Base-by-base conservation (phyloP, 176 grass and related monocot species). In the Paspalum notatum region DNA sequence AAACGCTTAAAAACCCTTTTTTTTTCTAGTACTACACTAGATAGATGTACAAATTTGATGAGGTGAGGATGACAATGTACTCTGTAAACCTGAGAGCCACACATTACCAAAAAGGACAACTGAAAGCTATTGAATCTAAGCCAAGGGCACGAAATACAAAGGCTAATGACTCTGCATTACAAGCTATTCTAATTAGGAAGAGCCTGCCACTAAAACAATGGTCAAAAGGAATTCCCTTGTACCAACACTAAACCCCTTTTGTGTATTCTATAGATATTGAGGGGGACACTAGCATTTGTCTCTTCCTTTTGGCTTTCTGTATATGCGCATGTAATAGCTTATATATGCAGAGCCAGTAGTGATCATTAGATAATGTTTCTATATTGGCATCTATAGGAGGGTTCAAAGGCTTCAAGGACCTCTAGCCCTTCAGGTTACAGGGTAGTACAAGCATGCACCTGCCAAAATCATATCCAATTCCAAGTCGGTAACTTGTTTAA, bases 241-340 rank as follows among this genome's bases (percentile, higher is more conserved):
- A 66, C 68, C 68, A 66, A 52, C 8, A 21, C 71, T 66, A 11
- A 62, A 17, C 64, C 32, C 3, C 32, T 48, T 82, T 89, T 85
- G 82, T 58, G 17, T 89, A 72, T 89, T 89, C 41, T 85, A 89
- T 89, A 66, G 49, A 85, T 85, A 89, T 89, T 72, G 49, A 85
- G 59, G 69, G 58, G 66, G 64, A 85, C 87, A 85, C 83, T 89
- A 89, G 72, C 66, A 59, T 43, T 59, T 89, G 72, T 85, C 87
- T 77, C 83, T 77, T 77, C 64, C 65, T 77, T 89, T 89, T 85
- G 57, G 59, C 51, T 13, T 74, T 88, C 27, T 88, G 42, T 74
- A 84, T 74, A 79, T 79, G 60, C 51, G 78, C 17, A 84, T 67
- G 68, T 84, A 83, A 68, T 79, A 61, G 61, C 51, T 78, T 74